Percentiles rank a stretch among this genome's conserved stretches.
These are phyloP conservation scores for Blastobotrys persicus DNA, from an alignment of 1,139 yeast species.

Conservation along the genomic window DNA sequence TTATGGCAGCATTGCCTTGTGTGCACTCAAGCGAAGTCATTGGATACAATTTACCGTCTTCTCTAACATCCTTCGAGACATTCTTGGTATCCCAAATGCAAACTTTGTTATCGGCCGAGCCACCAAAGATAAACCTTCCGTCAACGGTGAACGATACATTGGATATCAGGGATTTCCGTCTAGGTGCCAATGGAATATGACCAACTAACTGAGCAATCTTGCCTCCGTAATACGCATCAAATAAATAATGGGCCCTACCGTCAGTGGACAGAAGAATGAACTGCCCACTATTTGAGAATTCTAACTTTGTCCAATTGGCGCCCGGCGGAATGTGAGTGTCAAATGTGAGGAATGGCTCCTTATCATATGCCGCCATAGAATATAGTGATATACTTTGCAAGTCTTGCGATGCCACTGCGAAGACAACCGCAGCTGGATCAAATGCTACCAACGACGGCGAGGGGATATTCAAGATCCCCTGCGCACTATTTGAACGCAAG, in stretches of 20 bases:
- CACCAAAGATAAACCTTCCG: conserved; percentile 68
- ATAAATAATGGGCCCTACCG: conserved; percentile 51
- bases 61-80: conserved; percentile 33
- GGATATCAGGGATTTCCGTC: conserved; percentile 11
- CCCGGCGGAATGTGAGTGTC: conserved; percentile 40
- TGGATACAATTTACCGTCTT: conserved; percentile 34
- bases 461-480: conserved; percentile 60
- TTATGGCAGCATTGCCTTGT: conserved; percentile 34
- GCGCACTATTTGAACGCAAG: conserved; percentile 44
- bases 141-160: conserved; percentile 69
- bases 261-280: conserved; percentile 64
- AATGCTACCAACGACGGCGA: conserved; percentile 60
- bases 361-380: conserved; percentile 56
- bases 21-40: conserved; percentile 17
- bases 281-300: conserved; percentile 82
- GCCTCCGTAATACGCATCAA: conserved; percentile 72
- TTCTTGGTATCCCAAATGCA: conserved; percentile 54
- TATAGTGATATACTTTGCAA: conserved; percentile 55
- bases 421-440: conserved; percentile 81
- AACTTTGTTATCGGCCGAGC: conserved; percentile 54
- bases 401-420: conserved; percentile 63
- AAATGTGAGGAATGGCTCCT: conserved; percentile 51
- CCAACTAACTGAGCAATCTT: conserved; percentile 53
- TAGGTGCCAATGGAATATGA: conserved; percentile 36
- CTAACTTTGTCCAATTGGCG: conserved; percentile 61